These are phyloP conservation scores for Psilocybe tampanensis DNA, from an alignment of 768 basidiomycete genomes.

Conservation along the genomic window DNA sequence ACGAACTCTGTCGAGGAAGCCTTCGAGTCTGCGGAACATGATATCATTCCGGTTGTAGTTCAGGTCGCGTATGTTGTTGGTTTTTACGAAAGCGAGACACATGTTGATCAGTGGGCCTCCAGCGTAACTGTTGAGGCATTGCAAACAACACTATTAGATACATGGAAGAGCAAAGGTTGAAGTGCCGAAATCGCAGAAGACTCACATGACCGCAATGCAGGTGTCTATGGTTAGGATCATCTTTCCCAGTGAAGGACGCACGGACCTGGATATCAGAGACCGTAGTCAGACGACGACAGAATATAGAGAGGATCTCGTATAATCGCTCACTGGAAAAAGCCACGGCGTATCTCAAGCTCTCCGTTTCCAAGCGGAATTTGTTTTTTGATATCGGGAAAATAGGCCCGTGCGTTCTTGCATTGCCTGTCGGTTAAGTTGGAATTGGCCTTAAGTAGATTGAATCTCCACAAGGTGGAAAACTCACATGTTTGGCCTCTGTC, in stretches of 20 bases:
- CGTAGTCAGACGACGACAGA: neutral
- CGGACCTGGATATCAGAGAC: neutral
- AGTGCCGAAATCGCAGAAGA: too few species aligned
- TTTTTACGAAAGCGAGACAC: neutral
- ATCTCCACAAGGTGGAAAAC: neutral
- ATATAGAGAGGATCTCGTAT: neutral
- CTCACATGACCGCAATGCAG: neutral
- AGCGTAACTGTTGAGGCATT: neutral
- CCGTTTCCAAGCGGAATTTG: neutral
- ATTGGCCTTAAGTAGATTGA: too few species aligned
- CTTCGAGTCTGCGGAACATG: neutral
- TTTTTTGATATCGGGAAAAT: neutral
- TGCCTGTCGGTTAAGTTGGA: neutral
- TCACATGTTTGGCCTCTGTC: neutral
- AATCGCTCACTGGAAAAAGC: neutral
- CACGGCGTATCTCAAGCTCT: neutral
- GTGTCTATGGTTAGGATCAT: neutral
- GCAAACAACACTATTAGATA: neutral
- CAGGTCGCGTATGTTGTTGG: neutral
- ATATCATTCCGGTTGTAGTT: neutral
- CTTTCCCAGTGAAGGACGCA: neutral
- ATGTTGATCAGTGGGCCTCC: neutral
- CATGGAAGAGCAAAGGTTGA: too few species aligned
- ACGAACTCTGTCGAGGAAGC: neutral
- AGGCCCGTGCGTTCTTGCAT: neutral